phyloP scores from a whole-genome alignment of 495 filamentous ascomycete species.

The Neurospora tetraspora region DNA sequence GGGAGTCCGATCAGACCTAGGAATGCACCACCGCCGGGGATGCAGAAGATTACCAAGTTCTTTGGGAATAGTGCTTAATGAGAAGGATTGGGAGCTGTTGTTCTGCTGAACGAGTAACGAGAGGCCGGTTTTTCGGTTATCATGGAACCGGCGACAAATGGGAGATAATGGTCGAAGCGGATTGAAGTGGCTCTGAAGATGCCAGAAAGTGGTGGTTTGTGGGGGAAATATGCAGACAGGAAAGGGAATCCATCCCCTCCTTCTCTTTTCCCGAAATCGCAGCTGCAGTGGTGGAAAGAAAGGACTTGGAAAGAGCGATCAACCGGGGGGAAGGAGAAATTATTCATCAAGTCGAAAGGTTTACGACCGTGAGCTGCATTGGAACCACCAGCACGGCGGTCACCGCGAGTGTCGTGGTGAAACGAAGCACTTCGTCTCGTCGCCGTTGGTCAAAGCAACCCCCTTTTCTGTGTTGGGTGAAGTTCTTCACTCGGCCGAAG shows the following conservation, averaged over 20 bases:
- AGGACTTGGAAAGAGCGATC: neutral
- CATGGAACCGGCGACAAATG: too few species aligned
- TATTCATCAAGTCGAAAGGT: neutral
- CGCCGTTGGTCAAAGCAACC: neutral
- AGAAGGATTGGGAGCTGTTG: neutral
- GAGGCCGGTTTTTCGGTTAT: too few species aligned
- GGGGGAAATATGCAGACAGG: neutral
- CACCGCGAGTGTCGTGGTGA: neutral
- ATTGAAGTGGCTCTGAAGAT: neutral
- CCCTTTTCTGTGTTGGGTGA: neutral
- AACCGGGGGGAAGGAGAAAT: neutral
- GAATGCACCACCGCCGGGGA: slow-evolving; percentile 28
- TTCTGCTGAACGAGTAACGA: too few species aligned
- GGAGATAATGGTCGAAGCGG: too few species aligned
- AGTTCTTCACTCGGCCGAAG: neutral
- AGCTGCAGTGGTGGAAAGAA: too few species aligned
- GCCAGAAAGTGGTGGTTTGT: neutral
- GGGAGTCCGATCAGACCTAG: slow-evolving; percentile 20
- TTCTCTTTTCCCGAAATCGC: too few species aligned
- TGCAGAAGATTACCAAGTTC: slow-evolving; percentile 77
- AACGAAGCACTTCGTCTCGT: neutral
- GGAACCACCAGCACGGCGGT: neutral
- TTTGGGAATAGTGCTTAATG: slow-evolving; percentile 49
- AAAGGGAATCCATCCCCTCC: neutral
- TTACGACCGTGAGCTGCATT: neutral